phyloP scores from a whole-genome alignment of 306 rosid species.

The Citrullus mucosospermus region DNA sequence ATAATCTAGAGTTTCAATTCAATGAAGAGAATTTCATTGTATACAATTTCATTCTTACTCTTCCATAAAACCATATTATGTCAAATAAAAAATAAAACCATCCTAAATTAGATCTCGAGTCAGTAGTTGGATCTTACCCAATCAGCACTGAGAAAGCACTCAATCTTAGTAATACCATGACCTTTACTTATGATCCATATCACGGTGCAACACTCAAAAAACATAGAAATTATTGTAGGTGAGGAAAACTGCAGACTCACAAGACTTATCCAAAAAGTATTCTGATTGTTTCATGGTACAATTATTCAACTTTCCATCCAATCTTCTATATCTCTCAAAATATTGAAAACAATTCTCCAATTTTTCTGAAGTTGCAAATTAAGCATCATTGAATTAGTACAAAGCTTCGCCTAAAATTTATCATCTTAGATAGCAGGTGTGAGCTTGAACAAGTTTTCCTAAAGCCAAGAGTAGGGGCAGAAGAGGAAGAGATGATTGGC shows the following conservation, averaged over 20 bases:
- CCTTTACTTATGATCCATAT: background rate
- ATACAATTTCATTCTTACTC: background rate
- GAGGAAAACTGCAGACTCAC: background rate
- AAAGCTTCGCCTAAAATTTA: background rate
- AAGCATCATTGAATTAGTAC: background rate
- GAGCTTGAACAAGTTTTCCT: background rate
- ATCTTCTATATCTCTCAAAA: background rate
- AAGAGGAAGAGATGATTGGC: background rate
- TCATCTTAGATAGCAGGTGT: background rate
- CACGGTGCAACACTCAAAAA: background rate
- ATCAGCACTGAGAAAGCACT: background rate
- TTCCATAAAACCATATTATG: background rate
- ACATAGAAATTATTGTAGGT: background rate
- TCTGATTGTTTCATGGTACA: background rate
- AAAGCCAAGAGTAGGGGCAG: background rate
- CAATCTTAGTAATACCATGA: background rate
- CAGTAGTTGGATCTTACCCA: background rate
- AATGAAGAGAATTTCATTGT: background rate
- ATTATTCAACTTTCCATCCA: background rate
- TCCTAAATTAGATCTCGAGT: background rate
- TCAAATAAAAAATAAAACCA: background rate
- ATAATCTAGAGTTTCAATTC: slow-evolving; percentile 8
- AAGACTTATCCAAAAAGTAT: background rate
- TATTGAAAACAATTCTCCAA: background rate
- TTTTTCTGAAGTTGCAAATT: background rate